Evolutionary conservation across 2,329 filamentous ascomycete species (phyloP), one percentile per base, ranked within the genome.

Genomic region (Aspergillus pseudoglaucus): DNA sequence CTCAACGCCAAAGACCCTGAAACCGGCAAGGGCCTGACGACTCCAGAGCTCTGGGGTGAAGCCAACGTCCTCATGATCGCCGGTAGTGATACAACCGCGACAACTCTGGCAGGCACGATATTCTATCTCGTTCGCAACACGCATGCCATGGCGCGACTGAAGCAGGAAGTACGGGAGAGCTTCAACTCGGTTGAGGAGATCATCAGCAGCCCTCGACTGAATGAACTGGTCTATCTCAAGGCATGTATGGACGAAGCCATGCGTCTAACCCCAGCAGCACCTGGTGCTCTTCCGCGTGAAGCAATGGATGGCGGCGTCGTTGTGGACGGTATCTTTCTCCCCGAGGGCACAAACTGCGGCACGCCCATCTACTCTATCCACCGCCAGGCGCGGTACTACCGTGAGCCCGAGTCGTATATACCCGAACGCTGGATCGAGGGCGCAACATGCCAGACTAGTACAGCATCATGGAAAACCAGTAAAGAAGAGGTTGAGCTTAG

Each of bases 41-140:
- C 75, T 2, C 77, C 79, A 0, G 84, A 87, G 59, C 77, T 88
- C 20, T 85, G 83, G 82, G 81, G 77, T 44, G 84, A 87, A 62
- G 84, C 83, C 7, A 86, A 87, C 60, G 68, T 86, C 15, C 75
- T 88, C 71, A 85, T 87, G 70, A 84, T 85, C 53, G 84, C 83
- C 8, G 84, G 84, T 27, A 84, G 82, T 23, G 84, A 88, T 60
- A 88, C 85, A 0, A 87, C 84, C 1, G 85, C 83, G 0, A 87
- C 83, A 1, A 82, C 83, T 6, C 57, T 75, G 15, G 62, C 65
- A 71, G 67, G 65, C 4, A 64, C 64, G 3, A 53, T 71, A 14
- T 71, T 70, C 61, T 68, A 72, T 46, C 64, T 73, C 4, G 60
- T 68, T 20, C 67, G 66, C 20, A 63, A 61, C 17, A 61, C 62